phyloP scores from a whole-genome alignment of 805 yeast genomes.

The Metschnikowia colocasiae region DNA sequence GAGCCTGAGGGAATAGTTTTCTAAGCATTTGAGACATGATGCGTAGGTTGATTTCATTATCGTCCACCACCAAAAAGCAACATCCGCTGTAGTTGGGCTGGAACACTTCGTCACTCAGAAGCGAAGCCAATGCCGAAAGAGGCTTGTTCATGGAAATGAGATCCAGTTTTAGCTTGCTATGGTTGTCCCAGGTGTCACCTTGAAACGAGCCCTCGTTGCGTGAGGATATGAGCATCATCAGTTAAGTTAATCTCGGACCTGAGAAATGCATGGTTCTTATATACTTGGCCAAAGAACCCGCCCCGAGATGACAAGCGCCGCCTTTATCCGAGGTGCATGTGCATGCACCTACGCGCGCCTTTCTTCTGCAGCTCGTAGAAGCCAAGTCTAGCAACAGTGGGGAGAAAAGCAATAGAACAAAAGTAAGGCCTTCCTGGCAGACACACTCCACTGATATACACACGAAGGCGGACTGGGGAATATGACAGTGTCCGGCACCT shows the following conservation, averaged over 20 bases:
- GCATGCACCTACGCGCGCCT: constrained; percentile 1
- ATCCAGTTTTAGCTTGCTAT: not conserved
- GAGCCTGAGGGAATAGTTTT: constrained; percentile 33
- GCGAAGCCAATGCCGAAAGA: not conserved
- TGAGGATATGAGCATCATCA: constrained; percentile 1
- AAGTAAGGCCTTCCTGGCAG: not conserved
- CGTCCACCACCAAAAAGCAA: constrained; percentile 36
- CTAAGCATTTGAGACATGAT: constrained; percentile 31
- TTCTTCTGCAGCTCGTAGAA: constrained; percentile 3
- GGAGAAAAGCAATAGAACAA: not conserved
- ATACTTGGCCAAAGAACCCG: not conserved
- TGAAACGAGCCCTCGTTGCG: not conserved
- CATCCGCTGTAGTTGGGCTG: constrained; percentile 15
- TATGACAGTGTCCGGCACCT: too few relatives aligned
- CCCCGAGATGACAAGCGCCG: constrained; percentile 1
- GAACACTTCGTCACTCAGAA: not conserved
- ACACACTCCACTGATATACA: too few relatives aligned
- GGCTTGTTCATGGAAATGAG: constrained; percentile 1
- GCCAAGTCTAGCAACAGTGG: not conserved
- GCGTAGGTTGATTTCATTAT: constrained; percentile 38
- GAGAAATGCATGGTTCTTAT: not conserved
- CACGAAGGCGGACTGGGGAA: too few relatives aligned
- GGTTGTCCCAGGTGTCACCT: constrained; percentile 3
- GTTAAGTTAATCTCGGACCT: too few relatives aligned
- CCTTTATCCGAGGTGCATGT: not conserved